These are phyloP conservation scores for Wakefieldia striispora DNA, from an alignment of 768 basidiomycete species.

Conservation along the genomic window DNA sequence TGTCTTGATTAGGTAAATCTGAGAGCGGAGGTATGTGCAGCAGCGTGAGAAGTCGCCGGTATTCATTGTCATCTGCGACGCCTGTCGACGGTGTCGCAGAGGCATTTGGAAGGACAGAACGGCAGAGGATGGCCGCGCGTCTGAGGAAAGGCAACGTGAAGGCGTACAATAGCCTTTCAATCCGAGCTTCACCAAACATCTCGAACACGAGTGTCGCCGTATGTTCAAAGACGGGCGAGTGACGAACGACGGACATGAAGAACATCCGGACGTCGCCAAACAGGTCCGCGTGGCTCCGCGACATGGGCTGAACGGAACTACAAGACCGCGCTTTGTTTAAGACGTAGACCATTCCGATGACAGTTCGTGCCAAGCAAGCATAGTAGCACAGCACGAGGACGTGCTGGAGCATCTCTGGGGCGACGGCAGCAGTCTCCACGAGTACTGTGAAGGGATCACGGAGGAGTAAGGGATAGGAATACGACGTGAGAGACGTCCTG, in stretches of 20 bases:
- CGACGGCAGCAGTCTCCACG: constrained; percentile 86
- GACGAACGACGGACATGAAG: constrained; percentile 87
- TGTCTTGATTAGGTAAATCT: constrained; percentile 78
- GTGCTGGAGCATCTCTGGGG: constrained; percentile 86
- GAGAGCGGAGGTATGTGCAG: constrained; percentile 80
- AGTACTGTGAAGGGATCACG: constrained; percentile 90
- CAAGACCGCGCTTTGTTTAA: constrained; percentile 68
- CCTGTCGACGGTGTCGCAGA: constrained; percentile 48
- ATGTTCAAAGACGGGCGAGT: constrained; percentile 85
- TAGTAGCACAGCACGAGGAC: constrained; percentile 90
- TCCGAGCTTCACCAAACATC: constrained; percentile 76
- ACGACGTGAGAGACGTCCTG: constrained; percentile 75
- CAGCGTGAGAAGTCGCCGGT: constrained; percentile 68
- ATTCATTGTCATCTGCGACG: constrained; percentile 59
- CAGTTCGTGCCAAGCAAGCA: constrained; percentile 81
- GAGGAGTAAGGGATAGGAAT: constrained; percentile 81
- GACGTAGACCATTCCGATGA: constrained; percentile 81
- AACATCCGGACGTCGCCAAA: constrained; percentile 88
- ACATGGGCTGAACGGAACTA: constrained; percentile 41
- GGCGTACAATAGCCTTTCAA: constrained; percentile 82
- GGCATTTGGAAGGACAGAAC: constrained; percentile 64
- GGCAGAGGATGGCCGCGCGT: constrained; percentile 79
- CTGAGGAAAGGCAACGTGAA: constrained; percentile 93
- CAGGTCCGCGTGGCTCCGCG: constrained; percentile 60
- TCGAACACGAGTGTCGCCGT: constrained; percentile 78